Evolutionary conservation across 169 alveolate genomes (phyloP).

Genomic region (Eimeria tenella): DNA sequence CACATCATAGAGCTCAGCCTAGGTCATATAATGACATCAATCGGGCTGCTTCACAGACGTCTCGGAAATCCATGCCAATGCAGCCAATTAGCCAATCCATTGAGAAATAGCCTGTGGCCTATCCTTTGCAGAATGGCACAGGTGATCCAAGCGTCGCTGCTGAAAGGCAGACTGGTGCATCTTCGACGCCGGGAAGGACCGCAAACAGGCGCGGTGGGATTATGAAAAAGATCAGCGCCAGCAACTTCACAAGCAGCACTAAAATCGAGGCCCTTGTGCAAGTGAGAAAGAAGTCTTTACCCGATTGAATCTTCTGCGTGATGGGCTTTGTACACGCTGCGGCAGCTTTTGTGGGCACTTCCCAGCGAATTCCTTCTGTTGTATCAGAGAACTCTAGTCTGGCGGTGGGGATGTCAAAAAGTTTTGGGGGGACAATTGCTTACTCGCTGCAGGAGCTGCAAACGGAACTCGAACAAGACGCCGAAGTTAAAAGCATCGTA

Average conservation of each 20-base stretch:
- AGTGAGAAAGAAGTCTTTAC: conserved; percentile 29
- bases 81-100: neutral
- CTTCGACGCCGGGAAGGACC: neutral
- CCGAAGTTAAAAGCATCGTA: conserved; percentile 88
- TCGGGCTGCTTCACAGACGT: neutral
- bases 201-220: conserved; percentile 56
- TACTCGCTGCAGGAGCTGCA: conserved; percentile 83
- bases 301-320: neutral
- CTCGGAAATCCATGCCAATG: neutral
- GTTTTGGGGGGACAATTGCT: neutral
- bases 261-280: conserved; percentile 85
- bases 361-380: neutral
- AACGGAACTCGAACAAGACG: conserved; percentile 80
- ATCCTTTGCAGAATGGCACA: neutral
- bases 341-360: neutral
- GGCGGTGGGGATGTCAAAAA: neutral
- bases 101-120: neutral
- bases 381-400: neutral
- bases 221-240: conserved; percentile 74
- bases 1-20: too few species aligned
- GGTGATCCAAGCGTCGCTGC: neutral
- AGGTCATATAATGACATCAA: neutral
- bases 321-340: neutral
- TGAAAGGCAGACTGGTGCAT: neutral
- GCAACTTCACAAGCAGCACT: conserved; percentile 83